Evolutionary conservation across 352 stramenopile species (phyloP).

Genomic region (Globisporangium echinulatum): DNA sequence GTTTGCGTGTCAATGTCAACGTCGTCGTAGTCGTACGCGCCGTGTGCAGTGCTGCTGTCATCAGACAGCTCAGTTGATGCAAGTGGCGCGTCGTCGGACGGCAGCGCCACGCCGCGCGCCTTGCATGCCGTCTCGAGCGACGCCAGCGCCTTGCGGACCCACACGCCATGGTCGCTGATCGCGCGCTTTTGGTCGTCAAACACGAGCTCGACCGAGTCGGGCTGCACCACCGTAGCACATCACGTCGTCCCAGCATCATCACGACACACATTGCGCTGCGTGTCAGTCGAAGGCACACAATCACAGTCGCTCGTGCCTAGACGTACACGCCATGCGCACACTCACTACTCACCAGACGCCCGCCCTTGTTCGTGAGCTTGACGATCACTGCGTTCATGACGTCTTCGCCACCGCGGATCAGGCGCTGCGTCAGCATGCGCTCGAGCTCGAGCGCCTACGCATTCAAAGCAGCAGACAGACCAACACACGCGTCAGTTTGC

Average conservation of each 20-base stretch:
- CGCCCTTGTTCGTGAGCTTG: constrained; percentile 30
- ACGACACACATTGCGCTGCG: not conserved
- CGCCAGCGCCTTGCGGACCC: constrained; percentile 34
- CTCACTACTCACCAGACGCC: constrained; percentile 24
- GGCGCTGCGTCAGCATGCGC: constrained; percentile 33
- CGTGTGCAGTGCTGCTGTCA: constrained; percentile 6
- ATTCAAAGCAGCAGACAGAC: not conserved
- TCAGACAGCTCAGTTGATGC: not conserved
- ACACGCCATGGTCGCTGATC: constrained; percentile 44
- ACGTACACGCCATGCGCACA: no score
- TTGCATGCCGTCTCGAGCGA: constrained; percentile 26
- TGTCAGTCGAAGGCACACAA: no score
- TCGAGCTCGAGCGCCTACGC: constrained; percentile 31
- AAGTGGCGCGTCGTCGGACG: constrained; percentile 1
- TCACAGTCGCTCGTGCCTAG: no score
- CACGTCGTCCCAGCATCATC: not conserved
- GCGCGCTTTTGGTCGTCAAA: constrained; percentile 38
- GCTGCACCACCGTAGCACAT: constrained; percentile 1
- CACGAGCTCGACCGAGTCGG: constrained; percentile 27
- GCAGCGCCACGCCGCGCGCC: constrained; percentile 20
- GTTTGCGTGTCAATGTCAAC: not conserved
- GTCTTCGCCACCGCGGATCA: constrained; percentile 66
- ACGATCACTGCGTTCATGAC: constrained; percentile 61
- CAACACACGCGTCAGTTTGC: no score
- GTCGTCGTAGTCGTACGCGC: constrained; percentile 13